Conservation (phyloP, 2,329 filamentous ascomycete species). For the Neonectria punicea region DNA sequence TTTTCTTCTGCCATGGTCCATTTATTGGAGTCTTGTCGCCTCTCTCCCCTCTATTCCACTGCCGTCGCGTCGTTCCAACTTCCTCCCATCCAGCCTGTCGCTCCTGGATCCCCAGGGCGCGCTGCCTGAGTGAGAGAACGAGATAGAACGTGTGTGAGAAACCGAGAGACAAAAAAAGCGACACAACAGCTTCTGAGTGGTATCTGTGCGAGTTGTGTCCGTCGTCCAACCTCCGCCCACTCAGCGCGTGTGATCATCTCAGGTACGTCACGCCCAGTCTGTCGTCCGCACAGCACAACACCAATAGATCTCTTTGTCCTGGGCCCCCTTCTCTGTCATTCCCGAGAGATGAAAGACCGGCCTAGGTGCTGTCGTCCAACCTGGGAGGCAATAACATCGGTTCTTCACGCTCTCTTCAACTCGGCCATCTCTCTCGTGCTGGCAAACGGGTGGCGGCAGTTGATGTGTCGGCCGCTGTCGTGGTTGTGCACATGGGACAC, state of each 20-base stretch:
- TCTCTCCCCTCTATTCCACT: conserved; percentile 22
- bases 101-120: conserved; percentile 43
- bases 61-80: conserved; percentile 26
- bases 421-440: conserved; percentile 16
- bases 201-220: conserved; percentile 35
- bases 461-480: conserved; percentile 12
- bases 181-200: not conserved
- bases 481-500: conserved; percentile 24
- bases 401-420: conserved; percentile 15
- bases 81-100: conserved; percentile 41
- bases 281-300: conserved; percentile 26
- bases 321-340: conserved; percentile 23
- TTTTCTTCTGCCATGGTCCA: conserved; percentile 13
- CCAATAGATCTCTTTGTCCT: conserved; percentile 17
- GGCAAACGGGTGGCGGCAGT: conserved; percentile 30
- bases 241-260: conserved; percentile 28
- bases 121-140: conserved; percentile 41
- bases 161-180: not conserved
- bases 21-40: conserved; percentile 15
- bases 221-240: conserved; percentile 13
- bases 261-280: conserved; percentile 42
- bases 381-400: conserved; percentile 17
- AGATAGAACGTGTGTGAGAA: conserved; percentile 17
- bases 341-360: conserved; percentile 20
- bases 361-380: conserved; percentile 24